These are phyloP conservation scores for Lasiosphaeriaceae sp. DNA, from an alignment of 495 filamentous ascomycete genomes.

Conservation along the genomic window DNA sequence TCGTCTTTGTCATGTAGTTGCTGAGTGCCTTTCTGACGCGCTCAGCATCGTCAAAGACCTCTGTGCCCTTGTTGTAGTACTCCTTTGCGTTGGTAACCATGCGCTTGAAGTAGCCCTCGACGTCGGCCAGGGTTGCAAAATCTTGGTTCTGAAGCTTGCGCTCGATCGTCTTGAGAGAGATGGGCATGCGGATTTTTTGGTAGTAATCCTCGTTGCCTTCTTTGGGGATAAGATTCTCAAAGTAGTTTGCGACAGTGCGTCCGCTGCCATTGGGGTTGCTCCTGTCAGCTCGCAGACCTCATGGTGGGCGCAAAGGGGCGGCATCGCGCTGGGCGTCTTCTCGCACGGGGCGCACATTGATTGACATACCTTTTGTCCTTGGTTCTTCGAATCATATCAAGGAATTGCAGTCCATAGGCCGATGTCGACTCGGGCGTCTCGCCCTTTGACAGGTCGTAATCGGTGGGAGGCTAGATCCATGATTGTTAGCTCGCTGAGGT, in stretches of 20 bases:
- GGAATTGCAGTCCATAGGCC: slow-evolving; percentile 58
- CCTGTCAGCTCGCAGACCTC: slow-evolving; percentile 8
- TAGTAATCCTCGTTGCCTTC: slow-evolving; percentile 69
- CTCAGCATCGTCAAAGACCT: slow-evolving; percentile 70
- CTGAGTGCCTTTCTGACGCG: slow-evolving; percentile 69
- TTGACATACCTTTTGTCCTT: slow-evolving; percentile 72
- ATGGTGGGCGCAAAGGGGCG: background rate
- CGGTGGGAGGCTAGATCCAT: slow-evolving; percentile 19
- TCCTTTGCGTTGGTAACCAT: slow-evolving; percentile 74
- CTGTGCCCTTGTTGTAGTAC: slow-evolving; percentile 60
- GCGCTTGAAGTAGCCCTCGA: slow-evolving; percentile 74
- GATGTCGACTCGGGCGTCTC: slow-evolving; percentile 63
- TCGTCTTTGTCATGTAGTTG: slow-evolving; percentile 70
- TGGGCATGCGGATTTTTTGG: slow-evolving; percentile 63
- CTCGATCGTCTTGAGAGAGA: slow-evolving; percentile 72
- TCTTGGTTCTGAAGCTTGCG: slow-evolving; percentile 59
- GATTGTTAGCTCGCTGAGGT: slow-evolving; percentile 11
- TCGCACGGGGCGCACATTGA: slow-evolving; percentile 11
- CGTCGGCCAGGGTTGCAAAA: slow-evolving; percentile 57
- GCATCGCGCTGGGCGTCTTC: background rate
- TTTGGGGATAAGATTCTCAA: slow-evolving; percentile 63
- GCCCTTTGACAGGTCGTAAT: slow-evolving; percentile 39
- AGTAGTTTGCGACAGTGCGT: slow-evolving; percentile 65
- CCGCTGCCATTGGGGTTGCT: slow-evolving; percentile 41
- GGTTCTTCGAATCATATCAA: slow-evolving; percentile 61